Conservation (phyloP, 1,284 basidiomycete genomes). For the Vanrija pseudolonga region DNA sequence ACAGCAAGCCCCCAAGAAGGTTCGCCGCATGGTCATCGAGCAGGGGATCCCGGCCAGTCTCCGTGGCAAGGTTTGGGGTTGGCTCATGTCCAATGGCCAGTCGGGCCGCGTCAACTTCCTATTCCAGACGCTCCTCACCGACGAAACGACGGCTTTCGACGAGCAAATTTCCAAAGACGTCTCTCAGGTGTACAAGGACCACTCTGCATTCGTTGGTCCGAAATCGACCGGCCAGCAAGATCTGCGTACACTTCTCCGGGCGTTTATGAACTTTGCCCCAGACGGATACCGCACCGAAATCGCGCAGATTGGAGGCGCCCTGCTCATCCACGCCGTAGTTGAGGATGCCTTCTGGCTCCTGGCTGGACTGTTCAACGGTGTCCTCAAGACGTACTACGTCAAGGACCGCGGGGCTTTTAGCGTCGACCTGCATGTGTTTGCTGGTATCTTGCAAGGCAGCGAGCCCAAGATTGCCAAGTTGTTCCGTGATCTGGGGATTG, state of each 20-base stretch:
- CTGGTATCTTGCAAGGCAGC: conserved; percentile 64
- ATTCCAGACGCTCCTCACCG: conserved; percentile 62
- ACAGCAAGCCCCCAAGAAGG: conserved; percentile 75
- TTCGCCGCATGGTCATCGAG: conserved; percentile 72
- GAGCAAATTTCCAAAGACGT: conserved; percentile 64
- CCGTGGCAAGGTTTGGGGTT: conserved; percentile 76
- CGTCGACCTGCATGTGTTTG: conserved; percentile 74
- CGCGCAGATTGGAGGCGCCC: conserved; percentile 68
- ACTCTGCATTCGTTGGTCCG: conserved; percentile 35
- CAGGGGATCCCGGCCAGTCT: conserved; percentile 75
- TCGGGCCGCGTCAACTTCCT: conserved; percentile 65
- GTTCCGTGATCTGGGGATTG: conserved; percentile 46
- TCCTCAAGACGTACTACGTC: conserved; percentile 72
- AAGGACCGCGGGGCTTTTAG: conserved; percentile 67
- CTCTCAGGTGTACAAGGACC: conserved; percentile 38
- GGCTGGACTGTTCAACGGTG: conserved; percentile 67
- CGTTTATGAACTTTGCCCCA: conserved; percentile 52
- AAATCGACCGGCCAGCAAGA: conserved; percentile 38
- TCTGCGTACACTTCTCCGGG: conserved; percentile 40
- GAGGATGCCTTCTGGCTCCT: conserved; percentile 85
- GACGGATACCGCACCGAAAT: conserved; percentile 66
- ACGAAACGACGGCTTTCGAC: conserved; percentile 58
- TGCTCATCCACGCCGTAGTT: conserved; percentile 76
- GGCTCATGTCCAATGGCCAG: conserved; percentile 68
- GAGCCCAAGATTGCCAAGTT: conserved; percentile 65